These are phyloP conservation scores for Cryptococcus sp. DNA, from an alignment of 1,284 basidiomycete species.

Conservation along the genomic window DNA sequence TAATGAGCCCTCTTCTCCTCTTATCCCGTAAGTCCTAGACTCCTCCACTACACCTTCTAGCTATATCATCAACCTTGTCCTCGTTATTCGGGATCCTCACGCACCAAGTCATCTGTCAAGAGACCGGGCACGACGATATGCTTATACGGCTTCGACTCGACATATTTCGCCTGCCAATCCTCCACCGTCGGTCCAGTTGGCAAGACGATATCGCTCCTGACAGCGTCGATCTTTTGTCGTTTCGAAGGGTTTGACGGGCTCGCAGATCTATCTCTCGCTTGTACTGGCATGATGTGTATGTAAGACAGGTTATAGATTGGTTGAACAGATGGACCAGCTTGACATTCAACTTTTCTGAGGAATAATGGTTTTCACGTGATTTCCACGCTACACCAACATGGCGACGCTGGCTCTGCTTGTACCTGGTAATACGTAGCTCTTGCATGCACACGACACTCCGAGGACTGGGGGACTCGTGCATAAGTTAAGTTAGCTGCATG, in stretches of 20 bases:
- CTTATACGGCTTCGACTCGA: slow-evolving; percentile 66
- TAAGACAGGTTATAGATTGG: no score
- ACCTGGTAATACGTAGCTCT: no score
- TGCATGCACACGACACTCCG: no score
- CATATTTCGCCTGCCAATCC: slow-evolving; percentile 51
- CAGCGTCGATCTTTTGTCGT: neutral
- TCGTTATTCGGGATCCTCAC: slow-evolving; percentile 28
- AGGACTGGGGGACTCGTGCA: no score
- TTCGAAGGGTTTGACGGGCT: neutral
- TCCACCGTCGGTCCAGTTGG: slow-evolving; percentile 18
- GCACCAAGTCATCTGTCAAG: slow-evolving; percentile 75
- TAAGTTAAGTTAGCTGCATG: no score
- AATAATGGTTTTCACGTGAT: no score
- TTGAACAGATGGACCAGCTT: no score
- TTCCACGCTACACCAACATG: no score
- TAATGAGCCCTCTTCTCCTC: slow-evolving; percentile 48
- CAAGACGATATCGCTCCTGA: slow-evolving; percentile 20
- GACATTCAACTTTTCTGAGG: no score
- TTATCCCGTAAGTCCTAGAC: slow-evolving; percentile 39
- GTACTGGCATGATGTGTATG: neutral
- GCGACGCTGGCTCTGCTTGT: no score
- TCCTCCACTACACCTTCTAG: slow-evolving; percentile 66
- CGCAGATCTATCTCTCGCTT: neutral
- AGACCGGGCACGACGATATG: slow-evolving; percentile 76
- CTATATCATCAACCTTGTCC: slow-evolving; percentile 23